These are phyloP conservation scores for Citrus sp. DNA, from an alignment of 345 rosid species.

Conservation along the genomic window DNA sequence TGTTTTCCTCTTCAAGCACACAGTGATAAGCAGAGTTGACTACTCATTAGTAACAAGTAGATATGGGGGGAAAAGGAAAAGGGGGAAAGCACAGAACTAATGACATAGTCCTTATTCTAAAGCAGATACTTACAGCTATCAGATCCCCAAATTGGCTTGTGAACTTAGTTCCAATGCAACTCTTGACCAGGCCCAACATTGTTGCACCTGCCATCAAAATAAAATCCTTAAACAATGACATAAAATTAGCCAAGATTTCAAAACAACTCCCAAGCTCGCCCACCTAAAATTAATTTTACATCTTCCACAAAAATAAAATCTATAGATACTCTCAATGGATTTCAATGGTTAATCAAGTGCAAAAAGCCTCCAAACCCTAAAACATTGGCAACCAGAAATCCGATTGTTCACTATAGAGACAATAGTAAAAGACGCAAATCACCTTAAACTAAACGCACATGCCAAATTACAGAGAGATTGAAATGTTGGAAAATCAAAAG, in stretches of 20 bases:
- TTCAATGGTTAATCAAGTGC: not conserved
- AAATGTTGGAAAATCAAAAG: not conserved
- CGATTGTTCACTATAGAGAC: not conserved
- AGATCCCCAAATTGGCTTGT: constrained; percentile 94
- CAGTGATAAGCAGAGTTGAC: not conserved
- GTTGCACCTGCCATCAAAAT: constrained; percentile 45
- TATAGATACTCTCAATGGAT: not conserved
- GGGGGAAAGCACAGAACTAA: not conserved
- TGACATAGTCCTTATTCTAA: not conserved
- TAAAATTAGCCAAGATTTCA: not conserved
- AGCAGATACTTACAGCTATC: constrained; percentile 71
- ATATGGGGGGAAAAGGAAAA: not conserved
- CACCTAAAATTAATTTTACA: not conserved
- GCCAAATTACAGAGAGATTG: not conserved
- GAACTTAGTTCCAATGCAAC: constrained; percentile 94
- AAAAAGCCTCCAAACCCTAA: not conserved
- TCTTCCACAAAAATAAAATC: not conserved
- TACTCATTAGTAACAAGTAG: not conserved
- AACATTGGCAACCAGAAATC: not conserved
- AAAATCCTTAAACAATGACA: not conserved
- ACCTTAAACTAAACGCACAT: not conserved
- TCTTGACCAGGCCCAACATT: constrained; percentile 78
- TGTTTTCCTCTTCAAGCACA: not conserved
- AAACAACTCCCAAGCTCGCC: not conserved
- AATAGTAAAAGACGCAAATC: not conserved